Conservation (phyloP, 306 rosid species). For the Castanea sativa region DNA sequence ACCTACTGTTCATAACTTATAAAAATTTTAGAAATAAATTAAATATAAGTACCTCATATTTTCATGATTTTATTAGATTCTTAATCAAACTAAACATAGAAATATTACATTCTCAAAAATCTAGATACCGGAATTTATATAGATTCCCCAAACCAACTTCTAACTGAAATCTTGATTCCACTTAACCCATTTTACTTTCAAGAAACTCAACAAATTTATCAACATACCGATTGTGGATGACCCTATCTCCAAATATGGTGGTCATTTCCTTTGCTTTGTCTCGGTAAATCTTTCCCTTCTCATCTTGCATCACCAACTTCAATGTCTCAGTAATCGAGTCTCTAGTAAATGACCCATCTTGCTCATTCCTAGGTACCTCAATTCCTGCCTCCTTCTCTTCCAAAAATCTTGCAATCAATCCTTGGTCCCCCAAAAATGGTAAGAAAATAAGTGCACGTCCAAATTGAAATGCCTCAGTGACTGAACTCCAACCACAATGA, state of each 20-base stretch:
- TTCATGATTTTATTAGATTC: too few relatives aligned
- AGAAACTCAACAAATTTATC: conserved; percentile 1
- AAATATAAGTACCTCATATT: too few relatives aligned
- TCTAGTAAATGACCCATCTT: conserved; percentile 6
- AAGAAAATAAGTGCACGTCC: conserved; percentile 19
- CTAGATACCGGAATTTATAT: too few relatives aligned
- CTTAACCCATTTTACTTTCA: neutral
- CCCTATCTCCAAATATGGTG: conserved; percentile 2
- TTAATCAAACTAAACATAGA: too few relatives aligned
- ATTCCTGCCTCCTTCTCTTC: conserved; percentile 7
- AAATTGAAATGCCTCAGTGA: conserved; percentile 12
- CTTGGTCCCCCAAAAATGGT: conserved; percentile 25
- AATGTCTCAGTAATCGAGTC: conserved; percentile 12
- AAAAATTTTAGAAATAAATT: too few relatives aligned
- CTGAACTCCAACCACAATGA: conserved; percentile 39
- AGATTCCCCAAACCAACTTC: too few relatives aligned
- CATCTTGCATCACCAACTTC: conserved; percentile 14
- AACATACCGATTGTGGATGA: neutral
- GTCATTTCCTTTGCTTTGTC: conserved; percentile 4
- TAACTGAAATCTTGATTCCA: too few relatives aligned
- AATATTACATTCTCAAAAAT: too few relatives aligned
- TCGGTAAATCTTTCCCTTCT: conserved; percentile 15
- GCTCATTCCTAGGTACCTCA: conserved; percentile 3
- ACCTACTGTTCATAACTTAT: too few relatives aligned
- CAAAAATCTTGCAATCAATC: neutral